These are phyloP conservation scores for Albugo laibachii DNA, from an alignment of 352 stramenopile genomes.

Conservation along the genomic window DNA sequence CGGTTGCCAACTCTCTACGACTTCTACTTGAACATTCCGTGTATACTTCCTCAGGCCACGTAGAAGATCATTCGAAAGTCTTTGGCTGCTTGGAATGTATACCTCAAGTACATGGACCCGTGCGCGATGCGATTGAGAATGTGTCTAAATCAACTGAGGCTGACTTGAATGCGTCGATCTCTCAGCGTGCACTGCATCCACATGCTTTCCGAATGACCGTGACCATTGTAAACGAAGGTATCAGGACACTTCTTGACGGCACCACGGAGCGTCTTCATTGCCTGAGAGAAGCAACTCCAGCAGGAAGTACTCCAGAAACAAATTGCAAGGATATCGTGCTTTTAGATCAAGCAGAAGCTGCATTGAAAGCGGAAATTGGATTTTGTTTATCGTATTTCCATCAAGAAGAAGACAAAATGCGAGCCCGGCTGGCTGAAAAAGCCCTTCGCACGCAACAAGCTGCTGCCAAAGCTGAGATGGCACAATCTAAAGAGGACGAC, in stretches of 20 bases:
- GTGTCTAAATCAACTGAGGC: slow-evolving; percentile 52
- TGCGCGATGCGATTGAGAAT: slow-evolving; percentile 34
- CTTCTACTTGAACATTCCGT: slow-evolving; percentile 81
- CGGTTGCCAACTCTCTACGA: slow-evolving; percentile 59
- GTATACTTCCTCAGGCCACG: slow-evolving; percentile 36
- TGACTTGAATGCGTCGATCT: slow-evolving; percentile 21
- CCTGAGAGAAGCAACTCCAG: no score
- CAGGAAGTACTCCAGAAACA: no score
- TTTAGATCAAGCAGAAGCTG: background rate
- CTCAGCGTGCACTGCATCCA: slow-evolving; percentile 16
- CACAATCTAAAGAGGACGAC: slow-evolving; percentile 60
- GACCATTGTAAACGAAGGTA: slow-evolving; percentile 23
- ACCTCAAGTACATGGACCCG: slow-evolving; percentile 70
- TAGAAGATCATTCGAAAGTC: slow-evolving; percentile 17
- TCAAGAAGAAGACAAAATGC: slow-evolving; percentile 34
- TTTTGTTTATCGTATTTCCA: slow-evolving; percentile 34
- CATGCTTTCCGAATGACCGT: slow-evolving; percentile 44
- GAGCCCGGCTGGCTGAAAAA: slow-evolving; percentile 28
- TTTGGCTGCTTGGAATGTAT: slow-evolving; percentile 19
- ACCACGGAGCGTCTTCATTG: slow-evolving; percentile 23
- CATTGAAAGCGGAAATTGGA: slow-evolving; percentile 25
- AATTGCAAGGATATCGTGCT: background rate
- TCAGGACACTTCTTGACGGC: slow-evolving; percentile 33
- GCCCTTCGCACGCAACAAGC: slow-evolving; percentile 39
- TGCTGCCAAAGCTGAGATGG: slow-evolving; percentile 42